Percentiles rank a stretch among this genome's conserved stretches.
Evolutionary conservation across 169 alveolate species (phyloP).

Genomic region (Plasmodium malariae): DNA sequence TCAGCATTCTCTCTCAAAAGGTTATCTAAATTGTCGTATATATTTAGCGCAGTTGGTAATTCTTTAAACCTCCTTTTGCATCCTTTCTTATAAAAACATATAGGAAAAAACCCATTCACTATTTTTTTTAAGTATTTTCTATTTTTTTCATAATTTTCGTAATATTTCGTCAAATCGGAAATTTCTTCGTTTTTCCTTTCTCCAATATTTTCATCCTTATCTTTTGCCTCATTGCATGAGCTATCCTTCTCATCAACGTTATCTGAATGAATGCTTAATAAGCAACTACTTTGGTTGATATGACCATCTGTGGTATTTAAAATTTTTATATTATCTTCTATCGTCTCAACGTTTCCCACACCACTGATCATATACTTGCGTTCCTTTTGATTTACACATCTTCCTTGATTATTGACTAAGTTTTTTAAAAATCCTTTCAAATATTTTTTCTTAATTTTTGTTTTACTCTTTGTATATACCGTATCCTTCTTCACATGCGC

Average conservation of each 20-base stretch:
- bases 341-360: neutral
- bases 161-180: slow-evolving; percentile 20
- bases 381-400: slow-evolving; percentile 11
- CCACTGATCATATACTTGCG: neutral
- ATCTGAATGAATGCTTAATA: neutral
- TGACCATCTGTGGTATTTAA: neutral
- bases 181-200: slow-evolving; percentile 10
- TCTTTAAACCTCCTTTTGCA: slow-evolving; percentile 43
- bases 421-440: slow-evolving; percentile 18
- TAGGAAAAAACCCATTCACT: slow-evolving; percentile 38
- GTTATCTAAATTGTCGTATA: slow-evolving; percentile 59
- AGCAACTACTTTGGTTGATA: neutral
- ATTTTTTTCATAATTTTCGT: slow-evolving; percentile 53
- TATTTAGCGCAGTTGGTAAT: slow-evolving; percentile 44
- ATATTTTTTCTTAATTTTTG: slow-evolving; percentile 30
- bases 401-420: neutral
- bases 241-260: too few relatives aligned
- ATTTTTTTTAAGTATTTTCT: slow-evolving; percentile 33
- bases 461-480: slow-evolving; percentile 6
- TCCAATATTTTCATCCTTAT: neutral
- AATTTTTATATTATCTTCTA: neutral
- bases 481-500: slow-evolving; percentile 20
- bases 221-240: neutral
- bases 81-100: slow-evolving; percentile 50
- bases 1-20: slow-evolving; percentile 3